These are phyloP conservation scores for Cryptococcus maquisensis DNA, from an alignment of 1,284 basidiomycete species.

Conservation along the genomic window DNA sequence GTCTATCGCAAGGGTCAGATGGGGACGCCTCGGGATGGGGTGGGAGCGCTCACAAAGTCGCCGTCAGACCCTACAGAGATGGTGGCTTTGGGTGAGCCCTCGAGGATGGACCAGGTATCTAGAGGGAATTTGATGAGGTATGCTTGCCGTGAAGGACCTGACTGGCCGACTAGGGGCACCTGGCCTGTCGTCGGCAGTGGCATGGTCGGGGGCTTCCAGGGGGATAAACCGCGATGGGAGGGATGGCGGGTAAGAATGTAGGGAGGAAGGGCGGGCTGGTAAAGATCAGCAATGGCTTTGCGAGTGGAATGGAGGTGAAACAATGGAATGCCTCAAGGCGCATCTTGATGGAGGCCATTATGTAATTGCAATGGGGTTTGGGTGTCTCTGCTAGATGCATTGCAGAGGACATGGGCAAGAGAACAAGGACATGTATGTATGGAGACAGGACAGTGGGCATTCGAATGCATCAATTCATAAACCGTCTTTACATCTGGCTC, in stretches of 20 bases:
- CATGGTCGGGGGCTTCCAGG: slow-evolving; percentile 15
- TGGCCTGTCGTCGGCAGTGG: slow-evolving; percentile 19
- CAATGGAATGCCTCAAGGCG: too few species aligned
- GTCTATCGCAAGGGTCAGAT: slow-evolving; percentile 13
- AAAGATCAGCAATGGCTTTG: too few species aligned
- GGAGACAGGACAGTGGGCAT: not conserved
- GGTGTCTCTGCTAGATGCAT: too few species aligned
- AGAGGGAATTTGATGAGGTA: slow-evolving; percentile 38
- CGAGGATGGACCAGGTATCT: slow-evolving; percentile 29
- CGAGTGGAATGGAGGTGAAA: too few species aligned
- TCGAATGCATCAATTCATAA: not conserved
- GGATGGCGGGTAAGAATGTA: not conserved
- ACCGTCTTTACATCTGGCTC: not conserved
- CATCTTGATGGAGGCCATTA: too few species aligned
- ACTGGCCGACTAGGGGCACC: slow-evolving; percentile 15
- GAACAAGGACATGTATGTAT: not conserved
- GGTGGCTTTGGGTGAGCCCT: slow-evolving; percentile 12
- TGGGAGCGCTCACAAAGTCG: slow-evolving; percentile 22
- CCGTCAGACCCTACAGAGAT: slow-evolving; percentile 21
- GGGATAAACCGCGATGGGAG: not conserved
- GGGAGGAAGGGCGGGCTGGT: not conserved
- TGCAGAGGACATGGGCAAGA: too few species aligned
- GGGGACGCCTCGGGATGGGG: not conserved
- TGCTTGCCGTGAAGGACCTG: slow-evolving; percentile 17
- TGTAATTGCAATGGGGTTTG: too few species aligned